Evolutionary conservation across 1,139 yeast genomes (phyloP), one percentile per base, ranked within the genome.

Genomic region (Yamadazyma sp.): DNA sequence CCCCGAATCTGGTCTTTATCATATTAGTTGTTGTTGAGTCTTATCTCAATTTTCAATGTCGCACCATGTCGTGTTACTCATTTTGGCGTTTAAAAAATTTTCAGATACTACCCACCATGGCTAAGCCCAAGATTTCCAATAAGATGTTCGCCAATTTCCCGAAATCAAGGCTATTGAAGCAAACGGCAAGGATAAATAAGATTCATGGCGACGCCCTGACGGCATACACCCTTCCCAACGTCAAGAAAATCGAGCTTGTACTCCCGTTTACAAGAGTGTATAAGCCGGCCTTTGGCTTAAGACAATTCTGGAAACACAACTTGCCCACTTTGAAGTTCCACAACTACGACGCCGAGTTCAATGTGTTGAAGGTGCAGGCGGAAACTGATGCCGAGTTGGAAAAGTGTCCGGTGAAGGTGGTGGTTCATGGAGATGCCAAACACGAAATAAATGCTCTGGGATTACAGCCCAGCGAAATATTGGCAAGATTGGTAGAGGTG

Each of bases 321-420:
- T 67, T 88, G 42, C 95, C 95, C 15, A 80, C 88, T 11, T 69
- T 89, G 43, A 84, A 81, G 56, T 89, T 86, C 61, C 90, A 87
- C 64, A 89, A 89, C 60, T 92, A 92, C 22, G 66, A 69, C 30
- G 56, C 86, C 24, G 74, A 78, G 25, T 80, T 87, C 42, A 70
- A 77, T 21, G 84, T 88, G 32, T 65, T 73, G 20, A 70, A 86
- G 48, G 69, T 83, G 31, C 62, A 64, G 24, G 72, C 78, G 39
- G 60, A 58, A 20, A 63, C 61, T 34, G 65, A 62, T 41, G 56
- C 53, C 35, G 64, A 70, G 26, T 72, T 71, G 25, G 67, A 63
- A 31, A 58, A 64, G 34, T 69, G 77, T 43, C 86, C 86, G 1
- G 71, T 78, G 15, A 61, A 57, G 40, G 53, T 71, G 23, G 53